Evolutionary conservation across 1,139 yeast species (phyloP), one percentile per base, ranked within the genome.

Genomic region (Geotrichum candidum): DNA sequence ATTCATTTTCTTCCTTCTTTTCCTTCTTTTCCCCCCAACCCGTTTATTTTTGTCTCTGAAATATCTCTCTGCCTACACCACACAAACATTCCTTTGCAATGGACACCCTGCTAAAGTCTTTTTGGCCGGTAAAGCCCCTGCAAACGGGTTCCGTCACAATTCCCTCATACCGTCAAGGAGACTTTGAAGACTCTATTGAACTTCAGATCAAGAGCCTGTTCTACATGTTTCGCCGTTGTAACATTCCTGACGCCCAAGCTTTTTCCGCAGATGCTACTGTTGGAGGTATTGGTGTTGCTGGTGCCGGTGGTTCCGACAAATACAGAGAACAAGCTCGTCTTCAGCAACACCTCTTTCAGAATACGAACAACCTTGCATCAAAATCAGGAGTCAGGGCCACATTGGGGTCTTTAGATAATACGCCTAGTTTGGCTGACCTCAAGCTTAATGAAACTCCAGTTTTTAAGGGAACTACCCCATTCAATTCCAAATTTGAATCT

Each of bases 191-290:
- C 70, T 77, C 84, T 3, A 77, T 83, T 13, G 88, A 84, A 65
- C 76, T 85, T 18, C 88, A 84, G 65, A 77, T 85, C 63, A 84
- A 82, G 67, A 77, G 88, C 3, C 72, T 86, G 59, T 70, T 78
- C 48, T 86, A 86, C 69, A 76, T 83, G 69, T 86, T 81, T 74
- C 79, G 82, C 64, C 74, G 90, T 55, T 77, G 83, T 61, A 76
- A 77, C 54, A 77, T 86, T 51, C 76, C 80, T 59, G 73, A 72
- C 25, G 68, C 83, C 18, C 72, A 80, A 1, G 76, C 83, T 11
- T 70, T 68, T 58, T 52, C 62, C 22, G 53, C 55, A 18, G 65
- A 61, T 23, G 61, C 60, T 35, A 51, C 53, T 38, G 63, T 45
- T 31, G 64, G 62, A 38, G 61, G 61, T 15, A 62, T 52, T 56